Evolutionary conservation across 805 yeast genomes (phyloP).

Genomic region (Yarrowia sp.): DNA sequence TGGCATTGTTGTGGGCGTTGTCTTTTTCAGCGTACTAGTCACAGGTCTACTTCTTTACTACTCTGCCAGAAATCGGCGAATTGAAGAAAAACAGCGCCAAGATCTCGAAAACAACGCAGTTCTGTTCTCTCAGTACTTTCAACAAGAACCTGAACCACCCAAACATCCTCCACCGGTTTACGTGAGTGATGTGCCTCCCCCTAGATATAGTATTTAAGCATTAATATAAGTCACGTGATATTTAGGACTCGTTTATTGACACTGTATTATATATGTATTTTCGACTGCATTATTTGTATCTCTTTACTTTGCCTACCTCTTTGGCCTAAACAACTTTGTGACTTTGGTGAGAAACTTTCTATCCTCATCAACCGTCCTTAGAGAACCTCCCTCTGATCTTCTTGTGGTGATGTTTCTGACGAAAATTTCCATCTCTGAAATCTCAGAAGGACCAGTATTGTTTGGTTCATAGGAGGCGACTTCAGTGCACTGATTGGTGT

Average conservation of each 20-base stretch:
- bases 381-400: background rate
- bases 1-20: background rate
- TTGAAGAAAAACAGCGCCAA: background rate
- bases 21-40: background rate
- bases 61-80: background rate
- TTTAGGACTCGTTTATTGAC: too few species aligned
- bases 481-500: background rate
- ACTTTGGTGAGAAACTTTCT: slow-evolving; percentile 16
- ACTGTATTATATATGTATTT: too few species aligned
- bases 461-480: background rate
- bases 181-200: background rate
- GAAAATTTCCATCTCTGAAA: slow-evolving; percentile 29
- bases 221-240: too few species aligned
- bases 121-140: background rate
- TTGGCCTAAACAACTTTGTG: background rate
- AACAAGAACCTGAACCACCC: background rate
- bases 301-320: too few species aligned
- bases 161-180: slow-evolving; percentile 9
- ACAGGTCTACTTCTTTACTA: background rate
- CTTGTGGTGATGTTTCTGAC: slow-evolving; percentile 20
- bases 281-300: too few species aligned
- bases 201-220: background rate
- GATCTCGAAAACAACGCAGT: background rate
- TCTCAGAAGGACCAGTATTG: background rate
- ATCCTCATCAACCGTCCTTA: background rate